Percentiles rank a stretch among this genome's conserved stretches.
phyloP scores from a whole-genome alignment of 2,329 filamentous ascomycete genomes.

The Xylariales sp. region DNA sequence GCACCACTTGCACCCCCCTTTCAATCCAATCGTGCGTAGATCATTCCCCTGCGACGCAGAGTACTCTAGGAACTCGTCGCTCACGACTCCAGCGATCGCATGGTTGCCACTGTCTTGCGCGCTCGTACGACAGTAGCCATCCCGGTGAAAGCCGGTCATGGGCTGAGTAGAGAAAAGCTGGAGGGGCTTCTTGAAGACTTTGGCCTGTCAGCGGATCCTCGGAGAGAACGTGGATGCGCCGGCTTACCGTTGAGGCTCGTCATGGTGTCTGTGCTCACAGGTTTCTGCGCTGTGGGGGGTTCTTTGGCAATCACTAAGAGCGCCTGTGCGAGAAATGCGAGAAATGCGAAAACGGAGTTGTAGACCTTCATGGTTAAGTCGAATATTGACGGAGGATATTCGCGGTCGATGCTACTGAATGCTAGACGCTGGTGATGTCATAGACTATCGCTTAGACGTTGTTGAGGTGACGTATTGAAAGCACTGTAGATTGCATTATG shows the following conservation, averaged over 20 bases:
- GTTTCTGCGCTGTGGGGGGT: background rate
- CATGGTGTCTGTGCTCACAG: background rate
- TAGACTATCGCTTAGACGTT: background rate
- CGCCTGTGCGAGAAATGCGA: background rate
- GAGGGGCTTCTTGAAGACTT: constrained; percentile 56
- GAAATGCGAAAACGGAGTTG: background rate
- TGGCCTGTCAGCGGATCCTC: background rate
- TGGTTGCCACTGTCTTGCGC: constrained; percentile 54
- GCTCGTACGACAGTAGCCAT: constrained; percentile 52
- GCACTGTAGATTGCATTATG: no score
- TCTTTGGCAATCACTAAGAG: background rate
- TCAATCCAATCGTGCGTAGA: constrained; percentile 48
- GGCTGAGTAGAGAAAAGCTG: constrained; percentile 52
- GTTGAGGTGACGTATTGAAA: no score
- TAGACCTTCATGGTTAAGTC: background rate
- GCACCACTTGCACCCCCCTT: constrained; percentile 58
- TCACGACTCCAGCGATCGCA: constrained; percentile 52
- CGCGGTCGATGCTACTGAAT: background rate
- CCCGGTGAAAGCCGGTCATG: constrained; percentile 56
- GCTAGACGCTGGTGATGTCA: constrained; percentile 3
- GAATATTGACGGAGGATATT: background rate
- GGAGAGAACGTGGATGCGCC: background rate
- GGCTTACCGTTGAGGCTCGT: constrained; percentile 5
- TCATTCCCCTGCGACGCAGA: constrained; percentile 55
- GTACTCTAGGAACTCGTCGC: constrained; percentile 59